These are phyloP conservation scores for Solanum boliviense DNA, from an alignment of 257 asterid genomes.

Conservation along the genomic window DNA sequence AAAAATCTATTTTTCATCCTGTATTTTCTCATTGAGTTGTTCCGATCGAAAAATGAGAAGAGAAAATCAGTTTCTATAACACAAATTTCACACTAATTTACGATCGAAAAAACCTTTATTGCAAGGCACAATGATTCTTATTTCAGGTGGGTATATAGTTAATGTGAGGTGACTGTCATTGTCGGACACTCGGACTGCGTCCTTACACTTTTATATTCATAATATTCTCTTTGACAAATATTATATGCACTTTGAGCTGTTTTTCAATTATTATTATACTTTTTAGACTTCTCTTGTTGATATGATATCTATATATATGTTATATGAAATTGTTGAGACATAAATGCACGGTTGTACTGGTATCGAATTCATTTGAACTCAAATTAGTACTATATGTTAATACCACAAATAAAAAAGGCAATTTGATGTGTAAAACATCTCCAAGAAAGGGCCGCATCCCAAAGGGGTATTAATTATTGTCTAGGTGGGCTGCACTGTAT, in stretches of 20 bases:
- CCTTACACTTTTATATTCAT: neutral
- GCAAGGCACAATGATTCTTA: too few species aligned
- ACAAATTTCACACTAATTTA: too few species aligned
- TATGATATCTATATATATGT: too few species aligned
- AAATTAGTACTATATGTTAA: neutral
- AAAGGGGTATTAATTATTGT: neutral
- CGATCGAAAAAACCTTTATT: neutral
- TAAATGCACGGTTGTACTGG: neutral
- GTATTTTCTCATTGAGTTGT: neutral
- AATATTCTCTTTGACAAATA: neutral
- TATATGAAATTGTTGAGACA: too few species aligned
- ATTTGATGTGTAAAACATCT: neutral
- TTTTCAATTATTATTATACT: too few species aligned
- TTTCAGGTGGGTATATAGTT: neutral
- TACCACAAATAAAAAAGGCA: neutral
- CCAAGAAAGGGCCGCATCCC: neutral
- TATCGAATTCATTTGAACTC: too few species aligned
- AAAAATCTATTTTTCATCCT: neutral
- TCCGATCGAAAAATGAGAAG: neutral
- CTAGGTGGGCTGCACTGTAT: neutral
- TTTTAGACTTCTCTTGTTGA: too few species aligned
- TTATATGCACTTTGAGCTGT: neutral
- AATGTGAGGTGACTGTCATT: neutral
- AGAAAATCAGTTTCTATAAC: rapidly evolving
- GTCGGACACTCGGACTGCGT: neutral